A percentile compares a stretch with the other conserved stretches of the same genome.
These are phyloP conservation scores for Neurospora sp. DNA, from an alignment of 495 filamentous ascomycete species.

Conservation along the genomic window DNA sequence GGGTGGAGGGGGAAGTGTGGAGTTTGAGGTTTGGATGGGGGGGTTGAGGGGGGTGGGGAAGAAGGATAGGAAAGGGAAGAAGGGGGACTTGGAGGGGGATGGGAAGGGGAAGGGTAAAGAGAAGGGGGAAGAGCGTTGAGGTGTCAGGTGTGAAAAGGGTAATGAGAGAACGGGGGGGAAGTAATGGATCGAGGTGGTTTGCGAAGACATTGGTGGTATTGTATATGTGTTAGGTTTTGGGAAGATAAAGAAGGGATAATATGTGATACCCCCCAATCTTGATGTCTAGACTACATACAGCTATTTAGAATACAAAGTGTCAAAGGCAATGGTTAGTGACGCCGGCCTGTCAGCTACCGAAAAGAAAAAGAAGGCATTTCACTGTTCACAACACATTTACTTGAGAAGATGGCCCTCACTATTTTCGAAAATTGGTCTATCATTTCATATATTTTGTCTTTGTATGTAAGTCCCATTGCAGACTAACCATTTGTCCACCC, in stretches of 20 bases:
- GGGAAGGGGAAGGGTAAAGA: neutral
- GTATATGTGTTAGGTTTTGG: neutral
- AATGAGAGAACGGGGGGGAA: neutral
- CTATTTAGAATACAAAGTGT: neutral
- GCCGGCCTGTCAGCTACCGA: neutral
- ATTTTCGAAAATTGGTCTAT: too few relatives aligned
- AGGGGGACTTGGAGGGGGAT: neutral
- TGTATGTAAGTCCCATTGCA: neutral
- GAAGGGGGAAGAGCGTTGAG: neutral
- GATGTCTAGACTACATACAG: neutral
- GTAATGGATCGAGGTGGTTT: constrained; percentile 1
- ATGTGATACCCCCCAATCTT: neutral
- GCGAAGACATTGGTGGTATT: neutral
- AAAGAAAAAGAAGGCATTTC: too few relatives aligned
- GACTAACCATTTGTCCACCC: neutral
- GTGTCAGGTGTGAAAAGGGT: too few relatives aligned
- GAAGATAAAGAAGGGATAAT: neutral
- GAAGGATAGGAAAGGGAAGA: constrained; percentile 9
- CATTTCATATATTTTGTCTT: neutral
- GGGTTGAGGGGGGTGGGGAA: constrained; percentile 36
- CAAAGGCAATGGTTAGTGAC: neutral
- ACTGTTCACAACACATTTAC: too few relatives aligned
- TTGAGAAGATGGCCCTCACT: neutral
- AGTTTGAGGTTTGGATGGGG: constrained; percentile 47
- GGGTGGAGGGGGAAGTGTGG: constrained; percentile 30